Conservation (phyloP, 1,284 basidiomycete species). For the Microbotryum lychnidis-dioicae region DNA sequence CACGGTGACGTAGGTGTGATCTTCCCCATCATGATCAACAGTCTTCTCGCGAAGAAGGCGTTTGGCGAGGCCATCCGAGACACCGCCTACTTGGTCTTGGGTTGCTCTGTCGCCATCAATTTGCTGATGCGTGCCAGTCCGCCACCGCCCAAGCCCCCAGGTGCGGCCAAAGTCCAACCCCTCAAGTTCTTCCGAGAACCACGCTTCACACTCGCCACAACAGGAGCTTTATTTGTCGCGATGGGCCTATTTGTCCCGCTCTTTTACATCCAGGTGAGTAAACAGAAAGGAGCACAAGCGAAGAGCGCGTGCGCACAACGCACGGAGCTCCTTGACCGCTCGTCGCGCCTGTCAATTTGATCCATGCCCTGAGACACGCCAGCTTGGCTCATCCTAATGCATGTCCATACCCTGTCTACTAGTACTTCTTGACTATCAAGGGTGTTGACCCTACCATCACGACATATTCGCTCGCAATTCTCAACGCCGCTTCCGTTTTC, state of each 20-base stretch:
- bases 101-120: conserved; percentile 13
- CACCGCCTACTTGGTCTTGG: conserved; percentile 13
- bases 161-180: neutral
- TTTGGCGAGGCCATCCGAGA: conserved; percentile 10
- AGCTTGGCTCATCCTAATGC: too few relatives aligned
- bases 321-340: neutral
- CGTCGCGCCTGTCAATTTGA: neutral
- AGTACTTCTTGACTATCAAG: neutral
- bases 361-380: neutral
- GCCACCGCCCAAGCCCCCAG: neutral
- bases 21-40: conserved; percentile 24
- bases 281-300: neutral
- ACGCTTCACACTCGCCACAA: neutral
- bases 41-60: conserved; percentile 8
- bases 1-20: conserved; percentile 1
- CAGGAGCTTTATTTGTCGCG: neutral
- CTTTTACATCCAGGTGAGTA: neutral
- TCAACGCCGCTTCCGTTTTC: conserved; percentile 21
- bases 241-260: neutral
- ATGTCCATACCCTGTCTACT: neutral
- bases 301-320: neutral
- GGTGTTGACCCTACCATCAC: neutral
- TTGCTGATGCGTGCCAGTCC: conserved; percentile 9
- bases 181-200: neutral
- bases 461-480: conserved; percentile 19